A percentile compares a stretch with the other conserved stretches of the same genome.
Evolutionary conservation across 2,329 filamentous ascomycete species (phyloP).

Genomic region (Xylariaceae sp.): DNA sequence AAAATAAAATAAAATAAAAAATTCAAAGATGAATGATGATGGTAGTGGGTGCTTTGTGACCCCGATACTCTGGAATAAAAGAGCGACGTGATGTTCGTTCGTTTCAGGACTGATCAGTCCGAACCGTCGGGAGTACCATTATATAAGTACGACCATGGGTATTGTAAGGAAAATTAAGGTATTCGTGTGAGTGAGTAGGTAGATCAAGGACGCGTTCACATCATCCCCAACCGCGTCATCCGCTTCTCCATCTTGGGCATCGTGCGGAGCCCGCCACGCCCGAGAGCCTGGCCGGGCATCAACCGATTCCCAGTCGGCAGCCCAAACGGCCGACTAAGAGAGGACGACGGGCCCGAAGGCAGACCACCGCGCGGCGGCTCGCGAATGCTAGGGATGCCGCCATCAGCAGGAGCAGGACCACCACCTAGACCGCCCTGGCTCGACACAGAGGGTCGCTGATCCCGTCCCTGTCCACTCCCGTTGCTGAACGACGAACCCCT

Average conservation of each 20-base stretch:
- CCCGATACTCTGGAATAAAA: no score
- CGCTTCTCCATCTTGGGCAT: conserved; percentile 58
- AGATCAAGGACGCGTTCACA: conserved; percentile 26
- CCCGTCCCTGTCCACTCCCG: no score
- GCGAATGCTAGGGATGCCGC: conserved; percentile 21
- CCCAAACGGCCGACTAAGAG: conserved; percentile 32
- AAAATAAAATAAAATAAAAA: no score
- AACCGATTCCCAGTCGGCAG: conserved; percentile 32
- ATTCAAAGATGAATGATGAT: no score
- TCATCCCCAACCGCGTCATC: conserved; percentile 58
- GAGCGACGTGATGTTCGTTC: no score
- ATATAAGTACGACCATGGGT: no score
- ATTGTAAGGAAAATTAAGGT: no score
- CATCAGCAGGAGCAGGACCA: conserved; percentile 13
- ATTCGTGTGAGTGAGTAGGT: neutral
- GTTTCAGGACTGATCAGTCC: no score
- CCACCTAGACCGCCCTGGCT: conserved; percentile 13
- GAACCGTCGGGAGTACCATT: no score
- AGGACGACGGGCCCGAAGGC: conserved; percentile 23
- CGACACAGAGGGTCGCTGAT: conserved; percentile 5
- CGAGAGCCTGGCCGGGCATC: conserved; percentile 35
- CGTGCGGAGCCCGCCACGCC: conserved; percentile 28
- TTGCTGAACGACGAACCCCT: conserved; percentile 6
- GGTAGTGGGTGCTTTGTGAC: no score
- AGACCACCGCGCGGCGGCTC: conserved; percentile 26